phyloP scores from a whole-genome alignment of 495 filamentous ascomycete genomes.

The Lasiosphaeris hirsuta region DNA sequence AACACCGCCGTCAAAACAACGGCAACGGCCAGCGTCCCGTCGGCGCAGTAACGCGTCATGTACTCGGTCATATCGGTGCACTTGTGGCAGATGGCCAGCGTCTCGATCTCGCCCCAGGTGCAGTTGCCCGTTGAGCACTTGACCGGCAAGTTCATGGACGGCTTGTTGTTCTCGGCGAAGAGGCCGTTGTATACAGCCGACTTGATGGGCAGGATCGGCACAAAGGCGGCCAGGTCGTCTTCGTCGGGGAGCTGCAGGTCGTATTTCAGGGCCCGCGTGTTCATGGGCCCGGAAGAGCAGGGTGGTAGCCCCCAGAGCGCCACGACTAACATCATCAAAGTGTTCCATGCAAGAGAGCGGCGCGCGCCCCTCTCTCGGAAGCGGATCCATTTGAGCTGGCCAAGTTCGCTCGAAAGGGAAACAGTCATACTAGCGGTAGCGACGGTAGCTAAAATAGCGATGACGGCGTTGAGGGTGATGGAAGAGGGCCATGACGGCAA shows the following conservation, averaged over 20 bases:
- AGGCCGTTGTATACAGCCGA: conserved; percentile 34
- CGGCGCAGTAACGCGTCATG: conserved; percentile 21
- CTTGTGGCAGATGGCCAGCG: conserved; percentile 26
- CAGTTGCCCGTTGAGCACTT: conserved; percentile 30
- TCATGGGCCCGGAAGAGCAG: conserved; percentile 27
- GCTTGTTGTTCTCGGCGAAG: conserved; percentile 28
- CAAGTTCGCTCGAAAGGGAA: conserved; percentile 36
- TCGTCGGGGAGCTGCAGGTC: background rate
- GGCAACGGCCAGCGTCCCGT: background rate
- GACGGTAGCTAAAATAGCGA: conserved; percentile 14
- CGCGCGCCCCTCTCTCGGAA: conserved; percentile 36
- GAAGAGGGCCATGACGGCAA: conserved; percentile 44
- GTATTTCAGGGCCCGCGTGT: conserved; percentile 6
- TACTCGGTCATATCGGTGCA: conserved; percentile 29
- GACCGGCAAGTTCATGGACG: conserved; percentile 20
- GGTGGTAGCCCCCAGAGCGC: conserved; percentile 35
- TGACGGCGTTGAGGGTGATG: conserved; percentile 16
- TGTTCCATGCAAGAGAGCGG: conserved; percentile 41
- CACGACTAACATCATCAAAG: conserved; percentile 47
- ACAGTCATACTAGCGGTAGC: conserved; percentile 35
- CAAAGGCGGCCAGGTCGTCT: conserved; percentile 17
- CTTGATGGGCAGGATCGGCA: conserved; percentile 32
- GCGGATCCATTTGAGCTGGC: conserved; percentile 50
- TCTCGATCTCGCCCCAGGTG: conserved; percentile 26
- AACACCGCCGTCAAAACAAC: conserved; percentile 13